A percentile compares a stretch with the other conserved stretches of the same genome.
phyloP scores from a whole-genome alignment of 768 basidiomycete genomes.

The Russula emetica region DNA sequence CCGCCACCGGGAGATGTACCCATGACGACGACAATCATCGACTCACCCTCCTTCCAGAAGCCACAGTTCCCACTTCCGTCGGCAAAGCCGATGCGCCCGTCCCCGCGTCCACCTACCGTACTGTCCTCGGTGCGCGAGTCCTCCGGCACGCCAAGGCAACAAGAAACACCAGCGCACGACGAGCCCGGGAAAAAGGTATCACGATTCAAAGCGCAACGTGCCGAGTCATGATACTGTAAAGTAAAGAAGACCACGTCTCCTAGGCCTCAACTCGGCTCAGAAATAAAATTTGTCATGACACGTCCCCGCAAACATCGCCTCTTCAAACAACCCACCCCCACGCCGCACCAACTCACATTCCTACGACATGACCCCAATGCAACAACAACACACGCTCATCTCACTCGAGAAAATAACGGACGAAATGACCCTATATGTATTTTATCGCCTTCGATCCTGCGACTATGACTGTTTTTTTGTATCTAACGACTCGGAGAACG shows the following conservation, averaged over 20 bases:
- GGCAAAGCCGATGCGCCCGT: conserved; percentile 11
- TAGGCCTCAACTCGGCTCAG: background rate
- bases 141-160: background rate
- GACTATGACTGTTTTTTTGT: background rate
- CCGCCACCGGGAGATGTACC: background rate
- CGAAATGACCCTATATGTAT: background rate
- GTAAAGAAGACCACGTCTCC: background rate
- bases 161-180: background rate
- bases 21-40: conserved; percentile 5
- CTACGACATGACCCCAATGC: background rate
- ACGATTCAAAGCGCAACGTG: conserved; percentile 30
- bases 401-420: background rate
- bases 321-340: background rate
- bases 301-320: background rate
- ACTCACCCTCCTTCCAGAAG: conserved; percentile 30
- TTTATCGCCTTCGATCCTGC: background rate
- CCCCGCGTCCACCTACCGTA: conserved; percentile 25
- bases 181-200: conserved; percentile 29
- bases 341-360: background rate
- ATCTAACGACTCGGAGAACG: background rate
- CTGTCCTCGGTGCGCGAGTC: conserved; percentile 27
- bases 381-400: background rate
- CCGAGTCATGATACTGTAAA: conserved; percentile 14
- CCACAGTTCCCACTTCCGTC: conserved; percentile 10
- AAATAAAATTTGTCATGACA: background rate